phyloP scores from a whole-genome alignment of 345 rosid species.

The Melaleuca alternifolia region DNA sequence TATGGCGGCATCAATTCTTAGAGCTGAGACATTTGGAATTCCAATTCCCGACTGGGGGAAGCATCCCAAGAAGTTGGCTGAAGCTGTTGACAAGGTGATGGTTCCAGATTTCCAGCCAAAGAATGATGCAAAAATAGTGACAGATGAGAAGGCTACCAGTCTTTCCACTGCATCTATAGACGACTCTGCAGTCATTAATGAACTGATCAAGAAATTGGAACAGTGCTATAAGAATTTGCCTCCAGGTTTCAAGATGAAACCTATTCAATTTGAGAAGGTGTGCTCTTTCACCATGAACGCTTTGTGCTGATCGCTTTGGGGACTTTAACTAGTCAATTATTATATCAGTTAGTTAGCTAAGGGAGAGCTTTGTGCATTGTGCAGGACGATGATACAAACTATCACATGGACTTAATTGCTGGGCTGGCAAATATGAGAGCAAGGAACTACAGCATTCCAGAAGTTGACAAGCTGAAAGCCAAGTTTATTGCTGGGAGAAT shows the following conservation, averaged over 20 bases:
- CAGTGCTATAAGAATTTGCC: conserved; percentile 44
- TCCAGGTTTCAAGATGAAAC: conserved; percentile 68
- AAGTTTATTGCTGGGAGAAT: conserved; percentile 99
- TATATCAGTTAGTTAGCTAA: not conserved
- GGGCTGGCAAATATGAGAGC: conserved; percentile 99
- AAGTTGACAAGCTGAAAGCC: conserved; percentile 96
- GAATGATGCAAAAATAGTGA: conserved; percentile 69
- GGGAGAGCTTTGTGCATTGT: not conserved
- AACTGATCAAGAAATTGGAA: conserved; percentile 55
- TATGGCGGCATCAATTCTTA: conserved; percentile 69
- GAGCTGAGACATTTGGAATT: conserved; percentile 92
- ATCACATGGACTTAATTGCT: conserved; percentile 97
- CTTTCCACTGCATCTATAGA: conserved; percentile 69
- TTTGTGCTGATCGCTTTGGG: not conserved
- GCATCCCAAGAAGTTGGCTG: conserved; percentile 43
- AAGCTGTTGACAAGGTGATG: conserved; percentile 64
- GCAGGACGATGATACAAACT: conserved; percentile 97
- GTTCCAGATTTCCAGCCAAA: conserved; percentile 90
- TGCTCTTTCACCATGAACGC: not conserved
- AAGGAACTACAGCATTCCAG: conserved; percentile 90
- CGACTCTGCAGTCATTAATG: conserved; percentile 72
- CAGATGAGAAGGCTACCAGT: conserved; percentile 88
- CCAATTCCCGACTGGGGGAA: conserved; percentile 77
- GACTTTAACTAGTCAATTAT: not conserved
- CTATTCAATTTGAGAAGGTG: conserved; percentile 98